Percentiles rank a stretch among this genome's conserved stretches.
These are phyloP conservation scores for Camellia oleifera DNA, from an alignment of 179 eudicot species.

Conservation along the genomic window DNA sequence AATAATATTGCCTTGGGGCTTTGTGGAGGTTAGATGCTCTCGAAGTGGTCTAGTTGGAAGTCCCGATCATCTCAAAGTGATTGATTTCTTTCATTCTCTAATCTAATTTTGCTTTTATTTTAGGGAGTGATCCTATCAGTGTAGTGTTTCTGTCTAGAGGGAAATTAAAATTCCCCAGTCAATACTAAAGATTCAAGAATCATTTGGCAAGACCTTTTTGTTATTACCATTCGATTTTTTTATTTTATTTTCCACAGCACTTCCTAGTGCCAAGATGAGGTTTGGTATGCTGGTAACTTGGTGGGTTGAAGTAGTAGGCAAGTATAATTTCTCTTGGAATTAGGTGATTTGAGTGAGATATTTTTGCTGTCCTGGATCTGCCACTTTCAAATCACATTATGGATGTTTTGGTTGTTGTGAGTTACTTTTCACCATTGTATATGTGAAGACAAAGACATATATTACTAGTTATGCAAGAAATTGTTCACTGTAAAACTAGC, in stretches of 20 bases:
- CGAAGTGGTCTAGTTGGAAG: no score
- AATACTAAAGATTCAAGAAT: neutral
- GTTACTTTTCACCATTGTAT: neutral
- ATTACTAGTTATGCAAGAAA: neutral
- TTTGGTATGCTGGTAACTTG: neutral
- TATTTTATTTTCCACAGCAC: neutral
- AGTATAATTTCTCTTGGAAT: neutral
- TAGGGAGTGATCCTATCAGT: no score
- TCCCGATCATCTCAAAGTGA: no score
- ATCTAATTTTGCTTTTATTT: no score
- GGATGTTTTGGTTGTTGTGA: neutral
- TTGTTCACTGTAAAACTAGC: neutral
- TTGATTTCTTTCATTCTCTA: no score
- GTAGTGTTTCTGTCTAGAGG: neutral
- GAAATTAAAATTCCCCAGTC: neutral
- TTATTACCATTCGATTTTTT: neutral
- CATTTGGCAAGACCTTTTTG: neutral
- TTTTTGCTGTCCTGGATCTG: constrained; percentile 2
- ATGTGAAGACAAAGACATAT: neutral
- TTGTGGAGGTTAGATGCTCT: no score
- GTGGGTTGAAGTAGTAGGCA: neutral
- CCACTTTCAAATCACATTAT: neutral
- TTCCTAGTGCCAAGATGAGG: neutral
- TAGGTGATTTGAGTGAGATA: constrained; percentile 8
- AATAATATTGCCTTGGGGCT: no score